These are phyloP conservation scores for Pseudoscleropodium purum DNA, from an alignment of 225 moss, liverwort and hornwort genomes.

Conservation along the genomic window DNA sequence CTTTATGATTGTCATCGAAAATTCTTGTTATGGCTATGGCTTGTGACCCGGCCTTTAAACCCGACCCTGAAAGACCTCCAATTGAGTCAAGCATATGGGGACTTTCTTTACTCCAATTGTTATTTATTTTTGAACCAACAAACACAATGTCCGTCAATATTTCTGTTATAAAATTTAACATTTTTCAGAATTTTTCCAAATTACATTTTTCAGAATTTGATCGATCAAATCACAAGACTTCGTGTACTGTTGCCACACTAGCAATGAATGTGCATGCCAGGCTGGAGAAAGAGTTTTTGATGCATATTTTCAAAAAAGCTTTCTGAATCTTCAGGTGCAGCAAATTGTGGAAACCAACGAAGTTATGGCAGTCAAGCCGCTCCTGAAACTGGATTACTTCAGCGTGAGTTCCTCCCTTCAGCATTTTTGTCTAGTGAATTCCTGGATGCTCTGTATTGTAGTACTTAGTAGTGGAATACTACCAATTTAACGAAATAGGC, in stretches of 20 bases:
- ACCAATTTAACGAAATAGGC: no score
- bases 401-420: not conserved
- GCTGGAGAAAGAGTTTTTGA: not conserved
- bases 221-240: not conserved
- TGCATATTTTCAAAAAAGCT: not conserved
- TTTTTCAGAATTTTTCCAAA: not conserved
- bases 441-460: no score
- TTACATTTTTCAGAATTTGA: not conserved
- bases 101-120: not conserved
- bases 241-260: not conserved
- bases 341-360: not conserved
- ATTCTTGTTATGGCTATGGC: not conserved
- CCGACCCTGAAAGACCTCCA: not conserved
- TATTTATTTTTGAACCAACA: not conserved
- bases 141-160: not conserved
- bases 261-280: not conserved
- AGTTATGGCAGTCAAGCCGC: not conserved
- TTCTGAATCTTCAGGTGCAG: not conserved
- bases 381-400: constrained; percentile 10
- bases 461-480: not conserved
- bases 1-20: not conserved
- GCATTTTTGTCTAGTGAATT: not conserved
- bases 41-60: not conserved
- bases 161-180: not conserved
- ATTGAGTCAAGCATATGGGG: not conserved